Base-by-base conservation (phyloP, 208 protist genomes). In the Trypanosoma melophagium region DNA sequence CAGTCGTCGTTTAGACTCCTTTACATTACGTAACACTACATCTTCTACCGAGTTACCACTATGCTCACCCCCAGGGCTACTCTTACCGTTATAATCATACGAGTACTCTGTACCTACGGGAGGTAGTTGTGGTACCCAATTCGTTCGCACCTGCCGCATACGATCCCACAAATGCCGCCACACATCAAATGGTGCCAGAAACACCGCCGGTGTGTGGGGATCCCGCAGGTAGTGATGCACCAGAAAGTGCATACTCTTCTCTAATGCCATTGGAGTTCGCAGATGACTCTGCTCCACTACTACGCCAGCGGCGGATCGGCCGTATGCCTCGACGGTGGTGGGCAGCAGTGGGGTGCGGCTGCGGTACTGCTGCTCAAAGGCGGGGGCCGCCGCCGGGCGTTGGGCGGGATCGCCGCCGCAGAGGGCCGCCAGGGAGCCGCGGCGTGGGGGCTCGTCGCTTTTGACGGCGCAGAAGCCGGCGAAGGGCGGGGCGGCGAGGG, bases 231-330 rank as follows among this genome's bases (percentile, higher is more conserved):
- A 95, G 76, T 89, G 77, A 58, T 95, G 76, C 0, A 91, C 89
- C 19, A 95, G 77, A 58, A 95, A 91, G 76, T 95, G 89, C 86
- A 95, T 92, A 42, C 74, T 65, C 70, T 95, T 95, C 67, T 92
- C 84, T 45, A 95, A 78, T 41, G 89, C 86, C 8, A 77, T 60
- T 7, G 86, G 81, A 14, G 79, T 83, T 62, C 89, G 89, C n/a
- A 86, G 72, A 21, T 66, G 54, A 17, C 35, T 56, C 16, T 74
- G 71, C 55, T 86, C 81, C 24, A 73, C 74, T 21, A 89, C 79
- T 17, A 80, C 77, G 2, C 89, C 89, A 0, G 89, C 85, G 0
- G 86, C 74, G 16, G 85, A 90, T 9, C 89, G 89, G 58, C 79
- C 85, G 75, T 86, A 92, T 0, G 81, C 60, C 68, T 92, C 89